Base-by-base conservation (phyloP, 306 rosid species). In the Casuarina glauca region DNA sequence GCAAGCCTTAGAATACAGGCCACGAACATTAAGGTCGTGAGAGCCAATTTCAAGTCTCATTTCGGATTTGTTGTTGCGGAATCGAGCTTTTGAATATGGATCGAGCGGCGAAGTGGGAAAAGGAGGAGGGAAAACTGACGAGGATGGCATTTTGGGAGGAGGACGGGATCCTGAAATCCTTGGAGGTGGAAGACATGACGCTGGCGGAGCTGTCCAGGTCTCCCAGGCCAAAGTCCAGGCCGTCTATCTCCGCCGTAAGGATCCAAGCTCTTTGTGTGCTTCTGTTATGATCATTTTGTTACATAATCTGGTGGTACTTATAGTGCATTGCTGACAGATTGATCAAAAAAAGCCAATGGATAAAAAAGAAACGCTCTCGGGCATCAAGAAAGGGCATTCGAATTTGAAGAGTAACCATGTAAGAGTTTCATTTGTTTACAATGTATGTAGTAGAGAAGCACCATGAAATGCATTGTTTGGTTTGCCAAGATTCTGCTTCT, bases 351-450 rank as follows among this genome's bases (percentile, higher is more conserved):
- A 76, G 86, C 67, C 32, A 6, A 58, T 75, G 73, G 90, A 87
- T 63, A 83, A 78, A 54, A 88, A 79, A 77, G 79, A 61, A 49
- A 86, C 74, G 82, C 41, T 68, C 78, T 74, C 80, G 64, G 84
- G 52, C 74, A 79, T 58, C 39, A 80, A 52, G 79, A 84, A 57
- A 73, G 86, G 79, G 73, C 81, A 76, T 74, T 58, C 81, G 12
- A 79, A 76, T 79, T 73, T 78, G 57, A 76, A 60, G 74, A 63
- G 76, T 16, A 87, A 80, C 63, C 90, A 84, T 57, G 98, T 91
- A 84, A 78, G 88, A 53, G 61, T 54, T 54, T 54, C 26, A 54
- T 54, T 54, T 17, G 61, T 10, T 19, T 54, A 9, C 5, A 48
- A 48, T 48, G 51, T 48, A 13, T 48, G 1, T 48, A 48, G 51